A percentile compares a stretch with the other conserved stretches of the same genome.
These are phyloP conservation scores for Debaryomycetaceae sp. DNA, from an alignment of 1,139 yeast species.

Conservation along the genomic window DNA sequence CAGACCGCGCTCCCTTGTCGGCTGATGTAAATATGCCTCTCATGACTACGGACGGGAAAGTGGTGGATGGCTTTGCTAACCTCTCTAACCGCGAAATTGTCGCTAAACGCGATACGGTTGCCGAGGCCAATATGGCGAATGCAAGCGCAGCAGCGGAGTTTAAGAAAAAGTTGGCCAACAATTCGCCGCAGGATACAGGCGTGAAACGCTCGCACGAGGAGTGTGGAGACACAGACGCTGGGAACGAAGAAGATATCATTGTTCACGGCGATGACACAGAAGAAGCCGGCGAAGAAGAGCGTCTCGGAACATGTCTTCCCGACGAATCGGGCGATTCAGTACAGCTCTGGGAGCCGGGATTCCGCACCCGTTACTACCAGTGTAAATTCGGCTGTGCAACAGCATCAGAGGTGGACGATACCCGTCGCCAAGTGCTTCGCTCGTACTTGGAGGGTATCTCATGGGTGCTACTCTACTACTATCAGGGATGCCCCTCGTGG, in stretches of 20 bases:
- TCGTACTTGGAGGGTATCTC: slow-evolving; percentile 89
- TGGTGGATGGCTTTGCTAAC: slow-evolving; percentile 52
- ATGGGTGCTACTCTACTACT: slow-evolving; percentile 89
- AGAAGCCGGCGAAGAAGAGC: slow-evolving; percentile 4
- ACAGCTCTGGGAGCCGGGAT: slow-evolving; percentile 80
- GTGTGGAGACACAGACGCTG: slow-evolving; percentile 3
- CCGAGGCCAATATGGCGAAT: slow-evolving; percentile 68
- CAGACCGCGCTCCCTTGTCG: slow-evolving; percentile 65
- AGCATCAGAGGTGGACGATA: slow-evolving; percentile 43
- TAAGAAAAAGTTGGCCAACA: slow-evolving; percentile 32
- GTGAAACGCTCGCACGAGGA: slow-evolving; percentile 5
- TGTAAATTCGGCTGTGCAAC: slow-evolving; percentile 55
- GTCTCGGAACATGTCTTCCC: slow-evolving; percentile 1
- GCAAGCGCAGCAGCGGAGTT: slow-evolving; percentile 59
- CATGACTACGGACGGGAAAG: slow-evolving; percentile 59
- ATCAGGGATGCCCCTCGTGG: slow-evolving; percentile 99
- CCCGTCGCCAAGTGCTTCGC: slow-evolving; percentile 51
- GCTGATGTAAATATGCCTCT: slow-evolving; percentile 72
- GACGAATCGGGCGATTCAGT: slow-evolving; percentile 40
- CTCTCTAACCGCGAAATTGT: slow-evolving; percentile 68
- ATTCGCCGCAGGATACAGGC: slow-evolving; percentile 20
- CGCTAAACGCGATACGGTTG: slow-evolving; percentile 52
- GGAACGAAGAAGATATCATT: slow-evolving; percentile 10
- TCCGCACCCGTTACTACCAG: slow-evolving; percentile 68
- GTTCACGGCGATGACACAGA: slow-evolving; percentile 1